Evolutionary conservation across 495 filamentous ascomycete genomes (phyloP).

Genomic region (Aspergillus sclerotiicarbonarius): DNA sequence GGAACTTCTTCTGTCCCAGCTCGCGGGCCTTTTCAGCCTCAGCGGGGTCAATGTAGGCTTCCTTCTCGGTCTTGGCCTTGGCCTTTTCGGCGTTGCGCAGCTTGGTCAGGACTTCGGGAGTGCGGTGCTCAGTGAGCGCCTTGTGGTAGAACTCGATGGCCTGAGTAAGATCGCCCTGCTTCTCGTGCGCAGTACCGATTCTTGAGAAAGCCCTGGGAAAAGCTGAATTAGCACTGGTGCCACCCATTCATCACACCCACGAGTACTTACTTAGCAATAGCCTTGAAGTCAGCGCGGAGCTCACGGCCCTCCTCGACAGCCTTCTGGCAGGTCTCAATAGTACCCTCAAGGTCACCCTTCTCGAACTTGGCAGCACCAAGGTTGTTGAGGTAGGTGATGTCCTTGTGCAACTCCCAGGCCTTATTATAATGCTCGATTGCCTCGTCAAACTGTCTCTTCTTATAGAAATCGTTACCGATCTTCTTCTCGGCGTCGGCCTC

Average conservation of each 20-base stretch:
- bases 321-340: constrained; percentile 81
- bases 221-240: neutral
- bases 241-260: neutral
- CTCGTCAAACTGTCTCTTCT: constrained; percentile 92
- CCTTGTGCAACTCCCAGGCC: constrained; percentile 92
- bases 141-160: constrained; percentile 91
- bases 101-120: constrained; percentile 88
- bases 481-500: constrained; percentile 94
- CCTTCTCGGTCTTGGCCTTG: constrained; percentile 71
- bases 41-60: constrained; percentile 82
- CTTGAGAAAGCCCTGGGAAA: constrained; percentile 70
- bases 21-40: constrained; percentile 96
- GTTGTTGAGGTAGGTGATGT: constrained; percentile 97
- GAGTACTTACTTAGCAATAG: constrained; percentile 75
- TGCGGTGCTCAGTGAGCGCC: constrained; percentile 94
- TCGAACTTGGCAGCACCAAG: constrained; percentile 91
- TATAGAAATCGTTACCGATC: constrained; percentile 92
- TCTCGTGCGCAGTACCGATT: constrained; percentile 89
- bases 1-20: constrained; percentile 93
- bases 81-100: constrained; percentile 90
- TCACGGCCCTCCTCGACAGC: constrained; percentile 86
- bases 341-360: constrained; percentile 85
- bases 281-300: constrained; percentile 91
- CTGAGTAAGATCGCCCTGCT: constrained; percentile 71
- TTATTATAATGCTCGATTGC: constrained; percentile 95